phyloP scores from a whole-genome alignment of 1,284 basidiomycete genomes.

The Fomitopsis pinicola region DNA sequence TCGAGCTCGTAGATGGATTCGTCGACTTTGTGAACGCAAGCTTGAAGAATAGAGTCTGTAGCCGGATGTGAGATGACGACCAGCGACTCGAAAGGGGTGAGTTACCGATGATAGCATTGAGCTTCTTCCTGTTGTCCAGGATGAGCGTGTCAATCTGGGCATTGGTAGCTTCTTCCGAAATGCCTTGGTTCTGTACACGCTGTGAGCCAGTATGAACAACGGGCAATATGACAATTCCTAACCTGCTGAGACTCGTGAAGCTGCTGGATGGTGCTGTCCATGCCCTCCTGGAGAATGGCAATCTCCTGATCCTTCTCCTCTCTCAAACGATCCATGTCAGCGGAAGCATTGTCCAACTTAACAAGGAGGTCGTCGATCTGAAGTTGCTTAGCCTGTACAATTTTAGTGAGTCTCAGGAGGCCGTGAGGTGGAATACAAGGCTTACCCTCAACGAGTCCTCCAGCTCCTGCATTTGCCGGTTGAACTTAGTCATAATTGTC shows the following conservation, averaged over 20 bases:
- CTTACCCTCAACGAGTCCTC: constrained; percentile 89
- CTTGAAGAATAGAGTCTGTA: constrained; percentile 92
- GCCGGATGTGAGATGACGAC: constrained; percentile 6
- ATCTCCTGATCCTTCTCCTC: constrained; percentile 99
- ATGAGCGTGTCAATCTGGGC: constrained; percentile 97
- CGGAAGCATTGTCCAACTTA: constrained; percentile 73
- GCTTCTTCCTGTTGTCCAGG: constrained; percentile 95
- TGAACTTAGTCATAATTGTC: constrained; percentile 87
- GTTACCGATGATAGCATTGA: constrained; percentile 94
- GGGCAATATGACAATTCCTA: constrained; percentile 12
- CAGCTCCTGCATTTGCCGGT: constrained; percentile 92
- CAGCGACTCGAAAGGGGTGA: background rate
- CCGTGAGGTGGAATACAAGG: constrained; percentile 4
- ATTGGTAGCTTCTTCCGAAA: constrained; percentile 86
- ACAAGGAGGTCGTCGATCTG: constrained; percentile 88
- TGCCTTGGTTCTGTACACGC: constrained; percentile 63
- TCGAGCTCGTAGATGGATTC: constrained; percentile 97
- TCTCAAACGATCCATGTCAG: constrained; percentile 75
- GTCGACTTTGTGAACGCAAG: constrained; percentile 96
- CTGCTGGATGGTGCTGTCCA: constrained; percentile 92
- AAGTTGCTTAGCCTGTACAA: constrained; percentile 77
- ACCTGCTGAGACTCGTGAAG: constrained; percentile 87
- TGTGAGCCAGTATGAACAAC: constrained; percentile 11
- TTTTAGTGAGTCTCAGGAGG: background rate
- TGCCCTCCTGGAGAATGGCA: constrained; percentile 91